Conservation (phyloP, 352 stramenopile genomes). For the Globisporangium parvum region DNA sequence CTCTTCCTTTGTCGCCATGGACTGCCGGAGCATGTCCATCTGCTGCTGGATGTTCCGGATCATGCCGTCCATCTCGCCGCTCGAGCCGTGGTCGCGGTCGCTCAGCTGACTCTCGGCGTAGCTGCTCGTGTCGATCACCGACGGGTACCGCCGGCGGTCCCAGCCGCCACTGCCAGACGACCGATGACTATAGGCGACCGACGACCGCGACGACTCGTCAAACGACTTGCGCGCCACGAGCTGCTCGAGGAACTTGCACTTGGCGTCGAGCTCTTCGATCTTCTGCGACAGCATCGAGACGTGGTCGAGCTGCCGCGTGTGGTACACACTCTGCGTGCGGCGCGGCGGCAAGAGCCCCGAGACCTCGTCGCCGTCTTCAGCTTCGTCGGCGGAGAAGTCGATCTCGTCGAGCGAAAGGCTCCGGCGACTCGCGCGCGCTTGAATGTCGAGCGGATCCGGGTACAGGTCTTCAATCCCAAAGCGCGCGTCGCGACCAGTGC, state of each 20-base stretch:
- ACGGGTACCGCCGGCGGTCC: constrained; percentile 13
- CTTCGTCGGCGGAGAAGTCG: constrained; percentile 32
- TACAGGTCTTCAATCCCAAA: constrained; percentile 7
- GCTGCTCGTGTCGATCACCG: constrained; percentile 11
- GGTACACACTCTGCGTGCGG: constrained; percentile 50
- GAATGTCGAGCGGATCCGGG: constrained; percentile 1
- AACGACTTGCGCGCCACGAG: constrained; percentile 50
- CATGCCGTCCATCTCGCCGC: constrained; percentile 55
- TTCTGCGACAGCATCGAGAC: constrained; percentile 55
- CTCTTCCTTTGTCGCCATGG: constrained; percentile 60
- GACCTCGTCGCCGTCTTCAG: constrained; percentile 38
- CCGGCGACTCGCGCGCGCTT: constrained; percentile 19
- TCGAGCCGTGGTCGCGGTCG: constrained; percentile 21
- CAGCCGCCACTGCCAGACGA: constrained; percentile 9
- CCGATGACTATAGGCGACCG: constrained; percentile 7
- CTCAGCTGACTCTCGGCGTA: constrained; percentile 8
- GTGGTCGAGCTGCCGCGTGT: constrained; percentile 42
- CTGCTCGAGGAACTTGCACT: constrained; percentile 76
- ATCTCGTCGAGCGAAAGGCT: constrained; percentile 43
- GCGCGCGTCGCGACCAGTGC: not conserved
- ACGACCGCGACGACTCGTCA: constrained; percentile 23
- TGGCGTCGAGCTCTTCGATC: constrained; percentile 76
- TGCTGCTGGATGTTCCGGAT: constrained; percentile 79
- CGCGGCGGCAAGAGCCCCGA: constrained; percentile 33
- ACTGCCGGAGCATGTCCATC: constrained; percentile 75